Evolutionary conservation across 2,329 filamentous ascomycete genomes (phyloP).

Genomic region (Scedosporium apiospermum): DNA sequence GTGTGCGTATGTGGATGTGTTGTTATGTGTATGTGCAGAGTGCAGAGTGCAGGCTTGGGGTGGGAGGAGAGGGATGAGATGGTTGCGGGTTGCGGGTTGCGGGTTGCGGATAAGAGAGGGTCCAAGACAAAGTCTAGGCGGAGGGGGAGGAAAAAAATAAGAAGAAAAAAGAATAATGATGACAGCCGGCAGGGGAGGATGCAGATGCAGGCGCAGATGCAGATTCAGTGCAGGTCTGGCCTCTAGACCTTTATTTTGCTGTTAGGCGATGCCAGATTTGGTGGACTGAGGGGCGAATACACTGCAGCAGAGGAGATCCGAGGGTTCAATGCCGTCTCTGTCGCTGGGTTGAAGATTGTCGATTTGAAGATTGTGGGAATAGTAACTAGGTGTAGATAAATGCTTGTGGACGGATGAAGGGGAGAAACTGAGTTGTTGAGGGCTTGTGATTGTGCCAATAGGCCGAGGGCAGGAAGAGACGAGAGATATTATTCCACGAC

Average conservation of each 20-base stretch:
- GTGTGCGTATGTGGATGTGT: not conserved
- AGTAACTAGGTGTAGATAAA: not conserved
- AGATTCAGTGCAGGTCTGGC: not conserved
- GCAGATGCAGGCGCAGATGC: not conserved
- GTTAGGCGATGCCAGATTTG: too few relatives aligned
- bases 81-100: too few relatives aligned
- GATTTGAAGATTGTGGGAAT: not conserved
- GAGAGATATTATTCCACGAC: not conserved
- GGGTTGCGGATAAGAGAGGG: slow-evolving; percentile 1
- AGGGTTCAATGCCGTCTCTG: not conserved
- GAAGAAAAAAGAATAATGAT: not conserved
- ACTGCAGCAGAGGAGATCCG: too few relatives aligned
- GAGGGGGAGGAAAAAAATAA: slow-evolving; percentile 7
- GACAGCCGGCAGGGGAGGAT: not conserved
- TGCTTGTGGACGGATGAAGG: too few relatives aligned
- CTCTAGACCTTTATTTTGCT: not conserved
- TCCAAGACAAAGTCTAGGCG: slow-evolving; percentile 6
- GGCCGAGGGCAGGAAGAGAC: too few relatives aligned
- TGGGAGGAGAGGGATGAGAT: slow-evolving; percentile 1
- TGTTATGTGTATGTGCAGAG: not conserved
- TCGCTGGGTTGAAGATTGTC: not conserved
- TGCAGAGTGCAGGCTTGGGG: slow-evolving; percentile 6
- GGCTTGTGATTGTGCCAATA: not conserved
- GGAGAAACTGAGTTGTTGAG: not conserved
- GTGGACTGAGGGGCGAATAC: too few relatives aligned